A percentile compares a stretch with the other conserved stretches of the same genome.
Evolutionary conservation across 1,284 basidiomycete genomes (phyloP).

Genomic region (Coniferiporia weirii): DNA sequence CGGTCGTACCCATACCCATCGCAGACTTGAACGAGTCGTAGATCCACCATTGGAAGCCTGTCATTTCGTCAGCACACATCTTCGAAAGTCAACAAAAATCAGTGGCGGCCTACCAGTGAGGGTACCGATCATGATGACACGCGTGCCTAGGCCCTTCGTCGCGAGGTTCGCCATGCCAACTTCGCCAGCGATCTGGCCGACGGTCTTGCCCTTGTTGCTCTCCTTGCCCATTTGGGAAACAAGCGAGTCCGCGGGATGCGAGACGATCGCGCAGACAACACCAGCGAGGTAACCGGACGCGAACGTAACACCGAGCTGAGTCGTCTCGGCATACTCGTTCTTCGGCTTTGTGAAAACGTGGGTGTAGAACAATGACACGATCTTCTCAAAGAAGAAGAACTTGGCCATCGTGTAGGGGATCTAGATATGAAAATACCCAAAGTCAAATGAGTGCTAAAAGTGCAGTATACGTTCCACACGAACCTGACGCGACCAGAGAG

Average conservation of each 20-base stretch:
- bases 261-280: slow-evolving; percentile 78
- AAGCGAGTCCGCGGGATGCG: slow-evolving; percentile 75
- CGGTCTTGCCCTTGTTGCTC: slow-evolving; percentile 69
- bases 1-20: slow-evolving; percentile 79
- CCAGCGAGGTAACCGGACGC: slow-evolving; percentile 79
- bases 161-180: slow-evolving; percentile 56
- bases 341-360: slow-evolving; percentile 72
- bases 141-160: slow-evolving; percentile 76
- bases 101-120: slow-evolving; percentile 10
- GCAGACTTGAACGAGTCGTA: slow-evolving; percentile 76
- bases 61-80: not conserved
- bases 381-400: slow-evolving; percentile 82
- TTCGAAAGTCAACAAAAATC: not conserved
- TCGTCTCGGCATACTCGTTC: slow-evolving; percentile 62
- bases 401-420: slow-evolving; percentile 88
- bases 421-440: slow-evolving; percentile 30
- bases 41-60: slow-evolving; percentile 86
- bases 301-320: slow-evolving; percentile 77
- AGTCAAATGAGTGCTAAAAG: not conserved
- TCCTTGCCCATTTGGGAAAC: slow-evolving; percentile 77
- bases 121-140: slow-evolving; percentile 71
- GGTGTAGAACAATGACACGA: slow-evolving; percentile 71
- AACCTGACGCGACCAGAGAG: slow-evolving; percentile 81
- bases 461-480: slow-evolving; percentile 18
- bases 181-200: slow-evolving; percentile 62